Conservation (phyloP, 1,139 yeast genomes). For the Hemisphaericaspora lyxosophila region DNA sequence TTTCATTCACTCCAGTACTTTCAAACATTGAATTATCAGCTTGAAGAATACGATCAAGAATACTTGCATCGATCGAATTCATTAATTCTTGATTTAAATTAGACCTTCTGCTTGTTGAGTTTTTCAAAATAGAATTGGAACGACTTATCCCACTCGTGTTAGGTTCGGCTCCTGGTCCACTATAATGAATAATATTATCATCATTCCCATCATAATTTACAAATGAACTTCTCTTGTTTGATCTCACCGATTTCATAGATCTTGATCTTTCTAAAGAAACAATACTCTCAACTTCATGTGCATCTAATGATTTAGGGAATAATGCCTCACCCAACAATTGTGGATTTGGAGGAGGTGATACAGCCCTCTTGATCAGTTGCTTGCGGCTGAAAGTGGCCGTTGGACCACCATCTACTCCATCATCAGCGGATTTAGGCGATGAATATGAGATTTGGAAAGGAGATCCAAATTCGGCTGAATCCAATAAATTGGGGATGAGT, state of each 20-base stretch:
- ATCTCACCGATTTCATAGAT: slow-evolving; percentile 52
- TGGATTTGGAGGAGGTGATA: background rate
- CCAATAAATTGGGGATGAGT: slow-evolving; percentile 14
- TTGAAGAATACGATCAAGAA: slow-evolving; percentile 2
- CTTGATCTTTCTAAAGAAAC: slow-evolving; percentile 70
- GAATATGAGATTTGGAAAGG: slow-evolving; percentile 32
- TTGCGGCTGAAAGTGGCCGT: background rate
- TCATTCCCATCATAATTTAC: slow-evolving; percentile 50
- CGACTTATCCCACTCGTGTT: slow-evolving; percentile 18
- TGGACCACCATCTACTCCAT: background rate
- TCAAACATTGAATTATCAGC: background rate
- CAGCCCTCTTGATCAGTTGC: slow-evolving; percentile 5
- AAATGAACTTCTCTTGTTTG: slow-evolving; percentile 43
- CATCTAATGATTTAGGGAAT: slow-evolving; percentile 67
- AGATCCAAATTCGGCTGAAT: slow-evolving; percentile 27
- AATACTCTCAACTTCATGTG: slow-evolving; percentile 71
- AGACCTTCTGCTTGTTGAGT: slow-evolving; percentile 16
- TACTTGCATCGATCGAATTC: slow-evolving; percentile 17
- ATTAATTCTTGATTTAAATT: slow-evolving; percentile 17
- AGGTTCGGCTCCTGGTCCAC: slow-evolving; percentile 21
- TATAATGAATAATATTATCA: slow-evolving; percentile 40
- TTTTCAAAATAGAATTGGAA: slow-evolving; percentile 55
- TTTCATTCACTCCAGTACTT: slow-evolving; percentile 13
- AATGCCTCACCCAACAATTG: slow-evolving; percentile 57
- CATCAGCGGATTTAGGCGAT: background rate